A percentile compares a stretch with the other conserved stretches of the same genome.
Evolutionary conservation across 2,329 filamentous ascomycete genomes (phyloP).

Genomic region (Ophiostoma sp.): DNA sequence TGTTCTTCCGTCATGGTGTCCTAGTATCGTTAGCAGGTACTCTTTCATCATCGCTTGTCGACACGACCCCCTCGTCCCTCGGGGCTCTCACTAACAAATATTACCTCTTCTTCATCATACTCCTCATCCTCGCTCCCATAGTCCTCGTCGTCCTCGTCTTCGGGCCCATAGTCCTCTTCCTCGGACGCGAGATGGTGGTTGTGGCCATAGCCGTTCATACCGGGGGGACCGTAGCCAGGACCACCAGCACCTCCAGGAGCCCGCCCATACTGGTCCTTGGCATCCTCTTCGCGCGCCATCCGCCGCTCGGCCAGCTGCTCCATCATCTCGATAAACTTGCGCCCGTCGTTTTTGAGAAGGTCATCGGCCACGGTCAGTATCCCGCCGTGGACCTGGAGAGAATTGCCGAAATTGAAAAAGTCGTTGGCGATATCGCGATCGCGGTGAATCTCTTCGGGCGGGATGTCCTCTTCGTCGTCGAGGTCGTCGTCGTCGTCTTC

Average conservation of each 20-base stretch:
- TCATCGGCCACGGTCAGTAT: conserved; percentile 99
- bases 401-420: conserved; percentile 97
- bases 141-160: conserved; percentile 59
- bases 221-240: conserved; percentile 40
- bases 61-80: background rate
- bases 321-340: conserved; percentile 99
- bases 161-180: conserved; percentile 48
- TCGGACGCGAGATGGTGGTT: conserved; percentile 69
- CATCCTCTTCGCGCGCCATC: conserved; percentile 95
- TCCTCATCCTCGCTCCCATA: conserved; percentile 66
- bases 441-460: conserved; percentile 57
- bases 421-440: conserved; percentile 74
- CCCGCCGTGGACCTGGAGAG: conserved; percentile 92
- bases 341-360: conserved; percentile 96
- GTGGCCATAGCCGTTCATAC: conserved; percentile 62
- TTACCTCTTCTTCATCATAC: conserved; percentile 77
- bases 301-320: conserved; percentile 95
- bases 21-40: conserved; percentile 46
- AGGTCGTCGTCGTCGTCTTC: conserved; percentile 57
- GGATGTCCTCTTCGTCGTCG: conserved; percentile 68
- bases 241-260: background rate
- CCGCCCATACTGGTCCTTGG: conserved; percentile 61
- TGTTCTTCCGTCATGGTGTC: conserved; percentile 97
- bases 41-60: background rate
- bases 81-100: background rate